Evolutionary conservation across 768 basidiomycete species (phyloP), one percentile per base, ranked within the genome.

Genomic region (Mrakia hoshinonis): DNA sequence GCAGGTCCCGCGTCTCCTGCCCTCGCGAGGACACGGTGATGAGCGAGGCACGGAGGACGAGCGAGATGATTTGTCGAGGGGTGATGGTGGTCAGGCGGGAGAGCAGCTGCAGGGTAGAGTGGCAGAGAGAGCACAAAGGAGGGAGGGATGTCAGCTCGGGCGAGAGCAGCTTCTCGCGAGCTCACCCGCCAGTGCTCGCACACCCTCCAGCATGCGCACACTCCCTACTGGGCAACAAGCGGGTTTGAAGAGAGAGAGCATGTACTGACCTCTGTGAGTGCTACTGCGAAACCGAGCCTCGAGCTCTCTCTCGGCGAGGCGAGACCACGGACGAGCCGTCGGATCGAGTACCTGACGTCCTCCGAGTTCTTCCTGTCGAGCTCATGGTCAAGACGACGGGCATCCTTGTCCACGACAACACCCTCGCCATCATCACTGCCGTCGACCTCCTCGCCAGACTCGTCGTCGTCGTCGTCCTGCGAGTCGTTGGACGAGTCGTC

Each of bases 281-380:
- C 92, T 54, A 99, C 95, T 11, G 93, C 92, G 78, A 97, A 99
- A 22, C 95, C 95, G 47, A 97, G 82, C 74, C 95, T 82, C 79
- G 92, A 95, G 79, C 91, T 91, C 78, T 99, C 94, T 76, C 93
- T 83, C 1, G 92, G 89, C 79, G 91, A 94, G 0, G 90, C 91
- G 38, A 99, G 83, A 15, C 95, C 95, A 51, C 92, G 84, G 22
- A 95, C 82, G 46, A 99, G 84, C 20, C 95, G 80, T 64, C 90
- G 85, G 76, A 98, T 87, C 5, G 94, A 90, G 78, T 99, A 99
- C 7, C 90, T 85, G 1, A 96, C 91, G 82, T 99, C 95, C 74
- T 88, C 89, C 4, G 91, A 89, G 80, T 95, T 94, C 61, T 87
- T 77, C 11, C 78, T 77, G 75, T 91, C 88, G 60, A 81, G 74